Base-by-base conservation (phyloP, 129 eudicot genomes). In the Dittrichia graveolens region DNA sequence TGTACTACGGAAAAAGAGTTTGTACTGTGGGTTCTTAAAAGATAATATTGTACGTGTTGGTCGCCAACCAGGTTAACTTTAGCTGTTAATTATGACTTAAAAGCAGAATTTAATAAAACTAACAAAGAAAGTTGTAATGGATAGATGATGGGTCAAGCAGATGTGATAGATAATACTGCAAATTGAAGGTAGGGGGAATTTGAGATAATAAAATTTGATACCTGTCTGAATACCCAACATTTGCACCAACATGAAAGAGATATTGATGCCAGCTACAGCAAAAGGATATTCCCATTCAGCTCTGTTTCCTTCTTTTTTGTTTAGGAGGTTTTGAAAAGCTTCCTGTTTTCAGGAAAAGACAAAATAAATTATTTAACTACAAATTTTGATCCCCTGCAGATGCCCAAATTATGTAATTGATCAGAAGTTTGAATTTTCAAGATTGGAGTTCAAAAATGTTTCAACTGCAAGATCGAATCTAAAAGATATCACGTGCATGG, bases 281-380 rank as follows among this genome's bases (percentile, higher is more conserved):
- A 95, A 95, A 18, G 99, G 99, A 74, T 95, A 95, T 82, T 95
- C 99, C 97, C 99, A 95, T 31, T 95, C 91, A 68, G 97, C 91
- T 79, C 99, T 86, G 41, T 78, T 65, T 71, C 99, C 99, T 52
- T 84, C 91, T 79, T 78, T 85, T 78, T 95, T 95, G 60, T 84
- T 89, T 81, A 95, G 68, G 86, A 95, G 83, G 64, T 75, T 80
- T 71, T 86, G 91, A 70, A 88, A 95, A 24, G 94, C 85, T 71
- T 83, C 97, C 99, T 95, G 88, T 73, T 38, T 38, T 49, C 18
- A 52, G n/a, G 5, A 14, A 24, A 2, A 60, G 5, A 55, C 2
- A 18, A 8, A 55, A 9, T 11, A 39, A 2, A 31, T 53, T 46
- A 31, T 8, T 9, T 53, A 37, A 6, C 37, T 35, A 45, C 69